Percentiles rank a stretch among this genome's conserved stretches.
Evolutionary conservation across 2,329 filamentous ascomycete genomes (phyloP).

Genomic region (Fusarium redolens): DNA sequence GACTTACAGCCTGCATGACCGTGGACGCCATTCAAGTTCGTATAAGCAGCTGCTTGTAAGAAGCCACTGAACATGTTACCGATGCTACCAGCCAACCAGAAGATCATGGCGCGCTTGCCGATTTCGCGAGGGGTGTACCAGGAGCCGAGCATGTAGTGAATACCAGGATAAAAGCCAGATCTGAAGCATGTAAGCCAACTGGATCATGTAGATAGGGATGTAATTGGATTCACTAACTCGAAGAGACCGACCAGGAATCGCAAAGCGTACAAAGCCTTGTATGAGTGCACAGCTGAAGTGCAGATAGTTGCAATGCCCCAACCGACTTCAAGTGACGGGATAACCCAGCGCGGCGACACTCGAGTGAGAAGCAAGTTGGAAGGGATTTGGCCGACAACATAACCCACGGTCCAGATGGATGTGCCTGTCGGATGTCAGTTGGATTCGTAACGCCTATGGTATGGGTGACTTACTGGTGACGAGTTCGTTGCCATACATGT

Average conservation of each 20-base stretch:
- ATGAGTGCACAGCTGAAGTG: slow-evolving; percentile 9
- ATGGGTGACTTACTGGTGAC: slow-evolving; percentile 27
- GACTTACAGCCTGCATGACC: slow-evolving; percentile 21
- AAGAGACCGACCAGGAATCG: slow-evolving; percentile 37
- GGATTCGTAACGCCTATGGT: neutral
- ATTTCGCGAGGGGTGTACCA: slow-evolving; percentile 41
- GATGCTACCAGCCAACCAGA: slow-evolving; percentile 33
- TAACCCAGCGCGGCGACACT: slow-evolving; percentile 8
- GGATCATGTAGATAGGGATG: too few species aligned
- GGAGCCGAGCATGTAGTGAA: slow-evolving; percentile 38
- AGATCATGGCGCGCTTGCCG: slow-evolving; percentile 35
- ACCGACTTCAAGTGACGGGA: slow-evolving; percentile 20
- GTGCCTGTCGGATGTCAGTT: slow-evolving; percentile 5
- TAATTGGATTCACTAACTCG: slow-evolving; percentile 14
- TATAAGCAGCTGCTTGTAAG: slow-evolving; percentile 32
- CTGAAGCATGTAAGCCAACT: slow-evolving; percentile 52
- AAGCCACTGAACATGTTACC: slow-evolving; percentile 34
- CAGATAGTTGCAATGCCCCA: slow-evolving; percentile 29
- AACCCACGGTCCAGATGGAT: slow-evolving; percentile 39
- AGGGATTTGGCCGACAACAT: slow-evolving; percentile 42
- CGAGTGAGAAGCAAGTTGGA: slow-evolving; percentile 39
- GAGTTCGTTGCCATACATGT: slow-evolving; percentile 37
- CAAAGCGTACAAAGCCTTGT: slow-evolving; percentile 25
- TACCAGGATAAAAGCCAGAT: slow-evolving; percentile 60
- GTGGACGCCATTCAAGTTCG: slow-evolving; percentile 22